Evolutionary conservation across 805 yeast genomes (phyloP).

Genomic region (Starmerella ratchasimensis): DNA sequence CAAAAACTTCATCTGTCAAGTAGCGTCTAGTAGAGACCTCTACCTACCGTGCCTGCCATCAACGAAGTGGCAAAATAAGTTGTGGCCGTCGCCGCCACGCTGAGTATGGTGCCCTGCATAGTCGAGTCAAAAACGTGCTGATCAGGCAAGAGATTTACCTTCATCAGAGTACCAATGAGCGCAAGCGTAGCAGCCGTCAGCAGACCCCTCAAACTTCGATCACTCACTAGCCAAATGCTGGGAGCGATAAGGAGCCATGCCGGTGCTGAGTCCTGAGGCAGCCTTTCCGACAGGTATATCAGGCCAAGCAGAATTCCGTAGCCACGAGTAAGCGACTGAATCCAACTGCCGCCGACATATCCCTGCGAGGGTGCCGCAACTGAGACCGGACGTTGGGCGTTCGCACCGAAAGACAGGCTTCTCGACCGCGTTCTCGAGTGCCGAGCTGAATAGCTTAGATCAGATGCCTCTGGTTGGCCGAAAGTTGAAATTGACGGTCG

Average conservation of each 20-base stretch:
- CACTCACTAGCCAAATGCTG: conserved; percentile 29
- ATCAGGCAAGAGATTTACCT: conserved; percentile 12
- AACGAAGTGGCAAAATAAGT: conserved; percentile 27
- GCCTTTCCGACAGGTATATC: conserved; percentile 28
- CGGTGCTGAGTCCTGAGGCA: conserved; percentile 27
- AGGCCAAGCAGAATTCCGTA: conserved; percentile 30
- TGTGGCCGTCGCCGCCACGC: conserved; percentile 14
- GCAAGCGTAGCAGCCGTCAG: conserved; percentile 24
- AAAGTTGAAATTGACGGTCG: too few relatives aligned
- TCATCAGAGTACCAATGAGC: conserved; percentile 24
- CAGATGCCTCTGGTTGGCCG: too few relatives aligned
- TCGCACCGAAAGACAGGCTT: too few relatives aligned
- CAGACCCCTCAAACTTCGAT: conserved; percentile 28
- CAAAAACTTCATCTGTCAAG: neutral
- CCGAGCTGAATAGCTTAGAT: too few relatives aligned
- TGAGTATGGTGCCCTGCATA: conserved; percentile 1
- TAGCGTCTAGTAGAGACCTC: conserved; percentile 11
- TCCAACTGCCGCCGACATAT: conserved; percentile 25
- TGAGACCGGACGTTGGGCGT: too few relatives aligned
- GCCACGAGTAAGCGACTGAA: conserved; percentile 26
- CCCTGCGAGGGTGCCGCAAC: too few relatives aligned
- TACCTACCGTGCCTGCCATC: conserved; percentile 29
- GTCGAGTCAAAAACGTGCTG: neutral
- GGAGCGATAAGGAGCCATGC: conserved; percentile 30
- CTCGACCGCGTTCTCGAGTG: too few relatives aligned